phyloP scores from a whole-genome alignment of 2,329 filamentous ascomycete species.

The Trematosphaeria pertusa region DNA sequence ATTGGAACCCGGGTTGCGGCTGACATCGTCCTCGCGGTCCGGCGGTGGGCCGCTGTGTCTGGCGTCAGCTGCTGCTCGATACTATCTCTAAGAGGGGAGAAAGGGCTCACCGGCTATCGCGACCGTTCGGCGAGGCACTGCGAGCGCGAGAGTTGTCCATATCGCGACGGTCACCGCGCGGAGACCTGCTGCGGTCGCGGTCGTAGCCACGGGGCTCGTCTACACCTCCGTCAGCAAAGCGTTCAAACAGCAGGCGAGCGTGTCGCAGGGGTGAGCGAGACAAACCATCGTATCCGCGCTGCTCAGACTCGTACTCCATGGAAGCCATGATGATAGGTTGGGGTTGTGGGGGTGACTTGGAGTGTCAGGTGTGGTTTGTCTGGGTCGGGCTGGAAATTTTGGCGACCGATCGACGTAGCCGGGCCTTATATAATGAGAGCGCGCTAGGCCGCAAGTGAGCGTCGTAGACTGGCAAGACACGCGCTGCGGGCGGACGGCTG shows the following conservation, averaged over 20 bases:
- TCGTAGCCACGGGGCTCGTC: constrained; percentile 68
- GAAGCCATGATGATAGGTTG: constrained; percentile 49
- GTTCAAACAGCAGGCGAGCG: constrained; percentile 11
- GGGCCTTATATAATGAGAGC: constrained; percentile 37
- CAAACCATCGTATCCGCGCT: constrained; percentile 71
- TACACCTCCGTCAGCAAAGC: constrained; percentile 36
- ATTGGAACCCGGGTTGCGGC: constrained; percentile 93
- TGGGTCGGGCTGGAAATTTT: constrained; percentile 34
- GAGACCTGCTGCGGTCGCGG: constrained; percentile 71
- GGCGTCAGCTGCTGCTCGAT: constrained; percentile 25
- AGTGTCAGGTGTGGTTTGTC: constrained; percentile 30
- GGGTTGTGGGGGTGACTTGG: constrained; percentile 28
- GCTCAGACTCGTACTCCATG: constrained; percentile 72
- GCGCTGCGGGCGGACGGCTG: not conserved
- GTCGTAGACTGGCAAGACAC: constrained; percentile 18
- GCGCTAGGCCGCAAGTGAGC: constrained; percentile 30
- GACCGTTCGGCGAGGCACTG: constrained; percentile 69
- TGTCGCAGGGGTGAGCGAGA: constrained; percentile 20
- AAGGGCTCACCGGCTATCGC: constrained; percentile 50
- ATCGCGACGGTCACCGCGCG: constrained; percentile 59
- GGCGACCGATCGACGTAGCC: constrained; percentile 39
- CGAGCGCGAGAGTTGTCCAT: constrained; percentile 66
- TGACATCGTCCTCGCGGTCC: constrained; percentile 74
- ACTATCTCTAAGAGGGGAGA: constrained; percentile 1
- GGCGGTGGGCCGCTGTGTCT: constrained; percentile 54